Conservation (phyloP, 306 rosid species). For the Vigna radiata region DNA sequence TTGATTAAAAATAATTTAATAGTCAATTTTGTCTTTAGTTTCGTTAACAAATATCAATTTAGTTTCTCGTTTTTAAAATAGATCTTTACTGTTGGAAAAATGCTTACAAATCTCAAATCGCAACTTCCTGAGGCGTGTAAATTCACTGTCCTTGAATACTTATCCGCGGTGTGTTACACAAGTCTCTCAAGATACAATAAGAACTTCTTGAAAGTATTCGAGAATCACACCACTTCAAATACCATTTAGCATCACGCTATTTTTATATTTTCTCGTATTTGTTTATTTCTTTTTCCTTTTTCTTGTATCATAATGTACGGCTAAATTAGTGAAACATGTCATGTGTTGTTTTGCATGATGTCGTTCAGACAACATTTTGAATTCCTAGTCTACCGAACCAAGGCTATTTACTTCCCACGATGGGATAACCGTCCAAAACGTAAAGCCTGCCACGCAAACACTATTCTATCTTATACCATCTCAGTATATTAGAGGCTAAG, state of each 20-base stretch:
- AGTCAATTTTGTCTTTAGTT: too few relatives aligned
- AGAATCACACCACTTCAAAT: too few relatives aligned
- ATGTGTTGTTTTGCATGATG: not conserved
- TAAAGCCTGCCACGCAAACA: not conserved
- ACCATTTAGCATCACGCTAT: not conserved
- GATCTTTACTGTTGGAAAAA: too few relatives aligned
- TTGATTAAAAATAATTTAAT: too few relatives aligned
- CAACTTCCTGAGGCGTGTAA: too few relatives aligned
- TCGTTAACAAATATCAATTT: too few relatives aligned
- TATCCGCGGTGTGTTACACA: too few relatives aligned
- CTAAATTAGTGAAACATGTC: not conserved
- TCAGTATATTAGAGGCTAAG: not conserved
- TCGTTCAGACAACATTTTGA: not conserved
- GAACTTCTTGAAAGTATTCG: too few relatives aligned
- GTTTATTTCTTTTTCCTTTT: not conserved
- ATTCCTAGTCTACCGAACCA: not conserved
- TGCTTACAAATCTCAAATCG: too few relatives aligned
- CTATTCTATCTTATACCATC: not conserved
- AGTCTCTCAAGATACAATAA: too few relatives aligned
- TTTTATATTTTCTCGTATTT: not conserved
- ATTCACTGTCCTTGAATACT: too few relatives aligned
- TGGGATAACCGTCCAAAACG: not conserved
- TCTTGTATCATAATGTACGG: not conserved
- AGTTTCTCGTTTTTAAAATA: too few relatives aligned
- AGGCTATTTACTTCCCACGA: not conserved